Percentiles rank a stretch among this genome's conserved stretches.
These are phyloP conservation scores for Barnettozyma sucrosica DNA, from an alignment of 805 yeast species.

Conservation along the genomic window DNA sequence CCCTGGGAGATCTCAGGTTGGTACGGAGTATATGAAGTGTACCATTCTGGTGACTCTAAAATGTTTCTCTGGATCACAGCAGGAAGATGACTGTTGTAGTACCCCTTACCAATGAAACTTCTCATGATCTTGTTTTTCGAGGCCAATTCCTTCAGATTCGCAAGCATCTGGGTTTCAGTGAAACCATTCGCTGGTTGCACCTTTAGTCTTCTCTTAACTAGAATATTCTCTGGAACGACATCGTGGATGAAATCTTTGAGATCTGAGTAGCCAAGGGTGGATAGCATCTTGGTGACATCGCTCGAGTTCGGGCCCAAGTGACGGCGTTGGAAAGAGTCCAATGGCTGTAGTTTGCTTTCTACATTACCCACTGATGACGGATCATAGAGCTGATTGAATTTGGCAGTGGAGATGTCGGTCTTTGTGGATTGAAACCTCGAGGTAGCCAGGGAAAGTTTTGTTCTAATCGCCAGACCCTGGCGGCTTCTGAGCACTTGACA, in stretches of 20 bases:
- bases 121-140: slow-evolving; percentile 64
- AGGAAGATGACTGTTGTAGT: slow-evolving; percentile 84
- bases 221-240: slow-evolving; percentile 74
- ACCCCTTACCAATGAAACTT: slow-evolving; percentile 90
- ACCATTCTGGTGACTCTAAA: slow-evolving; percentile 95
- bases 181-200: slow-evolving; percentile 69
- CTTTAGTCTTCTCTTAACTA: slow-evolving; percentile 59
- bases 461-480: background rate
- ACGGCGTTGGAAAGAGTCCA: slow-evolving; percentile 85
- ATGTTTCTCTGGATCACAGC: slow-evolving; percentile 90
- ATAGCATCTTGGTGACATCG: slow-evolving; percentile 63
- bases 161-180: slow-evolving; percentile 76
- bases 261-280: slow-evolving; percentile 56
- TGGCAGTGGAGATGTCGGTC: slow-evolving; percentile 51
- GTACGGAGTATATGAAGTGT: slow-evolving; percentile 96
- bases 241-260: slow-evolving; percentile 62
- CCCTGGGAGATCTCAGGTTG: slow-evolving; percentile 99
- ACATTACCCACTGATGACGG: slow-evolving; percentile 27
- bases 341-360: slow-evolving; percentile 27
- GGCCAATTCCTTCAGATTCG: slow-evolving; percentile 63
- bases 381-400: slow-evolving; percentile 42
- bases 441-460: background rate
- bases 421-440: slow-evolving; percentile 20
- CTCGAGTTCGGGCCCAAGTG: slow-evolving; percentile 78
- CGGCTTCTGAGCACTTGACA: background rate